Evolutionary conservation across 768 basidiomycete genomes (phyloP).

Genomic region (Lanmaoa pseudosensibilis): DNA sequence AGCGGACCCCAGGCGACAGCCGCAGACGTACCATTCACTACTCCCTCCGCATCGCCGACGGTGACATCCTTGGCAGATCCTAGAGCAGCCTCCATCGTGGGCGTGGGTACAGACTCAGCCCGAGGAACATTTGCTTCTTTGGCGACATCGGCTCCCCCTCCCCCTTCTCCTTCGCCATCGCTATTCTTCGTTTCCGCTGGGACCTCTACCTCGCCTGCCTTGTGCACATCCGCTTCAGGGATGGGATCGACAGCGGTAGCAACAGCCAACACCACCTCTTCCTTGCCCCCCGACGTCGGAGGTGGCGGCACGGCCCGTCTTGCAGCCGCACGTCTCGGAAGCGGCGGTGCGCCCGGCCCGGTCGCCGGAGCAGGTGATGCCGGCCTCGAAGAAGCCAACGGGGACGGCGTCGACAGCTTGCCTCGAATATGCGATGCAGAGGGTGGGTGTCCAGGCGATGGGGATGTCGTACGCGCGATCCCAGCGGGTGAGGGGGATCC

Average conservation of each 20-base stretch:
- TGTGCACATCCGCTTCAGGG: neutral
- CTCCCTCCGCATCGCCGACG: neutral
- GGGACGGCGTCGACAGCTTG: slow-evolving; percentile 24
- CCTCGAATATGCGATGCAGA: slow-evolving; percentile 13
- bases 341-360: slow-evolving; percentile 45
- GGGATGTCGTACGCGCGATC: slow-evolving; percentile 9
- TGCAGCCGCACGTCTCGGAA: slow-evolving; percentile 66
- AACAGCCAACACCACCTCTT: neutral
- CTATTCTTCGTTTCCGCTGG: slow-evolving; percentile 1
- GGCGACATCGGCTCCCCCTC: neutral
- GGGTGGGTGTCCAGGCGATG: slow-evolving; percentile 9
- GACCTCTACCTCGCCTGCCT: neutral
- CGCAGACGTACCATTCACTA: neutral
- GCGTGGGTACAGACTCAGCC: neutral
- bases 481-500: slow-evolving; percentile 25
- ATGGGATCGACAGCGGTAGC: neutral
- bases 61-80: neutral
- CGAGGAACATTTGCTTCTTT: neutral
- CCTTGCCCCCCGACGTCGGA: slow-evolving; percentile 1
- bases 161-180: neutral
- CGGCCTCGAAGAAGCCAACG: slow-evolving; percentile 35
- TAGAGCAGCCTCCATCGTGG: neutral
- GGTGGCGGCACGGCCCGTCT: slow-evolving; percentile 39
- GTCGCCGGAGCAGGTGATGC: slow-evolving; percentile 35
- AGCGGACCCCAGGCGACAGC: neutral